Percentiles rank a stretch among this genome's conserved stretches.
phyloP scores from a whole-genome alignment of 352 stramenopile species.

The Thalassiosira allenii region DNA sequence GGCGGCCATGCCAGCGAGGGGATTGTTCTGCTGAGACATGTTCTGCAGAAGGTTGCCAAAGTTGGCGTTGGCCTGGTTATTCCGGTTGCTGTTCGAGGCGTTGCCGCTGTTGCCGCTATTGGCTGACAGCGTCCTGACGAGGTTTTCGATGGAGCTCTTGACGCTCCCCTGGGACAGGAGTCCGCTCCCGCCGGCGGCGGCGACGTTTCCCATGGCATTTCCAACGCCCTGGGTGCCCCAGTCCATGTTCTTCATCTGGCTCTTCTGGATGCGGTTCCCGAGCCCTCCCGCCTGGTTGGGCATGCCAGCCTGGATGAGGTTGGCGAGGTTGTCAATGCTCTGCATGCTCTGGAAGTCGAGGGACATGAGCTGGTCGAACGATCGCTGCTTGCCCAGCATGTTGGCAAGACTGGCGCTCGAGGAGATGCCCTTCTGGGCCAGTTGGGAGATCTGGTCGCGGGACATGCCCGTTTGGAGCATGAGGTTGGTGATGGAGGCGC shows the following conservation, averaged over 20 bases:
- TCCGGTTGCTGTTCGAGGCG: background rate
- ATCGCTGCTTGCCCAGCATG: conserved; percentile 75
- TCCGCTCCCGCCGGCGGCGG: background rate
- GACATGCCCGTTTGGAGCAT: conserved; percentile 76
- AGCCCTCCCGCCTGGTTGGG: conserved; percentile 28
- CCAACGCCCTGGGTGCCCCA: conserved; percentile 16
- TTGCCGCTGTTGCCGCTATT: background rate
- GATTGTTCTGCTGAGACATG: conserved; percentile 34
- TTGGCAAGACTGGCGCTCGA: conserved; percentile 73
- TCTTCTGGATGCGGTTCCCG: conserved; percentile 32
- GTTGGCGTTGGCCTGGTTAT: conserved; percentile 41
- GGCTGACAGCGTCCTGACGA: conserved; percentile 16
- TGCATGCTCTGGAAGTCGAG: conserved; percentile 87
- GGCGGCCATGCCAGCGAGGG: background rate
- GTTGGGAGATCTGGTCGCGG: conserved; percentile 70
- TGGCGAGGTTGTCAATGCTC: conserved; percentile 85
- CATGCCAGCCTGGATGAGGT: conserved; percentile 71
- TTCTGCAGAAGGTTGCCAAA: conserved; percentile 66
- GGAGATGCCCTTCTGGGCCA: conserved; percentile 65
- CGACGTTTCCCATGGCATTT: background rate
- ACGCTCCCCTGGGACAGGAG: background rate
- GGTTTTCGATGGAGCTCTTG: conserved; percentile 15
- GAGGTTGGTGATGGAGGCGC: conserved; percentile 64
- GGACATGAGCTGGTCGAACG: conserved; percentile 83
- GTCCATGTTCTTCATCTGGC: conserved; percentile 81